Conservation (phyloP, 1,284 basidiomycete genomes). For the Thecaphora thlaspeos region DNA sequence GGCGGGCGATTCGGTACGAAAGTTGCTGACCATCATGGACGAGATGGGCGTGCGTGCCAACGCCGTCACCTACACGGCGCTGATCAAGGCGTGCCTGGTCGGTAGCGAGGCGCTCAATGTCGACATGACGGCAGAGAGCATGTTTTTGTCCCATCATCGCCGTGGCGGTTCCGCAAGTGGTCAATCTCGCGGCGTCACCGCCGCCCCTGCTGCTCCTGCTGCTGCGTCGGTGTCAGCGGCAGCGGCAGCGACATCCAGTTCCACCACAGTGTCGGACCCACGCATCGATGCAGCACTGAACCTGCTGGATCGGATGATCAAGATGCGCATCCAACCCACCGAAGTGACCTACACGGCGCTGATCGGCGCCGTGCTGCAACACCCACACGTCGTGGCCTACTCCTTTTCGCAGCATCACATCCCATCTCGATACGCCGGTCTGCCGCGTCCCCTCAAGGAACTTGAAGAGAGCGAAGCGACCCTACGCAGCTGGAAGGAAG, state of each 20-base stretch:
- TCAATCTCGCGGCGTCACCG: no score
- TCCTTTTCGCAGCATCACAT: constrained; percentile 7
- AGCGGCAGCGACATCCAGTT: neutral
- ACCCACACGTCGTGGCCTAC: constrained; percentile 18
- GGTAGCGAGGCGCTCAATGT: constrained; percentile 21
- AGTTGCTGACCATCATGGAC: constrained; percentile 41
- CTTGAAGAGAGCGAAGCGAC: constrained; percentile 11
- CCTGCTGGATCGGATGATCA: constrained; percentile 43
- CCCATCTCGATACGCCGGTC: constrained; percentile 7
- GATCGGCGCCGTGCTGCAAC: constrained; percentile 24
- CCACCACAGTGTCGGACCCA: constrained; percentile 2
- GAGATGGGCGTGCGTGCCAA: constrained; percentile 37
- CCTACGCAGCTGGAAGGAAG: constrained; percentile 6
- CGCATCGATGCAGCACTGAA: constrained; percentile 38
- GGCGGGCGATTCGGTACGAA: constrained; percentile 19
- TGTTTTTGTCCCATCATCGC: neutral
- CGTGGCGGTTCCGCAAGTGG: no score
- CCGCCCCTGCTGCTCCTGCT: neutral
- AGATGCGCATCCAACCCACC: constrained; percentile 32
- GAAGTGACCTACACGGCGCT: constrained; percentile 42
- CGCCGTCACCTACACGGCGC: constrained; percentile 43
- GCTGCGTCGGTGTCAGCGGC: neutral
- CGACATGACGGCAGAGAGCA: constrained; percentile 11
- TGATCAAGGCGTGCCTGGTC: constrained; percentile 48
- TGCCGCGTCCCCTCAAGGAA: constrained; percentile 9